Evolutionary conservation across 495 filamentous ascomycete species (phyloP).

Genomic region (Bacidia rubella): DNA sequence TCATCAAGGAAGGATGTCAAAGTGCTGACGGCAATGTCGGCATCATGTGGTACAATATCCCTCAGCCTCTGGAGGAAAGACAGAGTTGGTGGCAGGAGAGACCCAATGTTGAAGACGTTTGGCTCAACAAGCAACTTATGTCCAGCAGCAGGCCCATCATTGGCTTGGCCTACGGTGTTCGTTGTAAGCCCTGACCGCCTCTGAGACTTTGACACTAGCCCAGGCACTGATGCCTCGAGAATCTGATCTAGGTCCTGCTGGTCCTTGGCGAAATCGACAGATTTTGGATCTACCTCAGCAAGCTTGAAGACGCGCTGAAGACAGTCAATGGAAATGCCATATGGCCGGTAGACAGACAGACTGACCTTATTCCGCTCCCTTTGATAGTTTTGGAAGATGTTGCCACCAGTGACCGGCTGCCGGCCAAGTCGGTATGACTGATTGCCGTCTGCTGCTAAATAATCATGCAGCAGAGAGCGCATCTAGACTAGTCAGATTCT

Average conservation of each 20-base stretch:
- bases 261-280: constrained; percentile 59
- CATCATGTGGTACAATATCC: constrained; percentile 71
- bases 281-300: constrained; percentile 65
- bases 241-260: constrained; percentile 85
- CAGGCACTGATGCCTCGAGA: constrained; percentile 78
- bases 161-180: constrained; percentile 21
- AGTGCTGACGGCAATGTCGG: constrained; percentile 75
- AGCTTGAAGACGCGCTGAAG: constrained; percentile 72
- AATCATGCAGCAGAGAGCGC: constrained; percentile 85
- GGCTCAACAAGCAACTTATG: constrained; percentile 88
- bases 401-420: constrained; percentile 34
- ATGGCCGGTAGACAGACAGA: neutral
- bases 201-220: constrained; percentile 70
- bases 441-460: constrained; percentile 86
- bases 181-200: constrained; percentile 24
- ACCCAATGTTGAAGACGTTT: constrained; percentile 94
- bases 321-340: constrained; percentile 17
- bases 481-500: constrained; percentile 41
- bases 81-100: constrained; percentile 84
- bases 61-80: constrained; percentile 85
- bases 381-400: constrained; percentile 44
- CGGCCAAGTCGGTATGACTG: constrained; percentile 34
- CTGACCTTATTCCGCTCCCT: constrained; percentile 55
- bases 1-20: constrained; percentile 95
- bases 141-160: constrained; percentile 47